Conservation (phyloP, 768 basidiomycete species). For the Crucibulum laeve region DNA sequence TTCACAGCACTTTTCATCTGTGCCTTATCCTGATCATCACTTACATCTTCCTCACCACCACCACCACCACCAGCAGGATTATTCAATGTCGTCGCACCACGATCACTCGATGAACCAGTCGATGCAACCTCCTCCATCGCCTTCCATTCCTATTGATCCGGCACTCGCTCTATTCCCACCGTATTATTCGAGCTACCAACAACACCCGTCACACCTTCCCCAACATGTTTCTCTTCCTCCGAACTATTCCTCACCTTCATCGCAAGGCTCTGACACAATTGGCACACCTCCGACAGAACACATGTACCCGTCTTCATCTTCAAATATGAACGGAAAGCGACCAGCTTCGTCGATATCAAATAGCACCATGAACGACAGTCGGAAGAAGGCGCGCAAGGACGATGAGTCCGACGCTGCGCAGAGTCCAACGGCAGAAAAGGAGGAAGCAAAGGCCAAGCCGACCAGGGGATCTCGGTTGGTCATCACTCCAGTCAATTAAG, state of each 20-base stretch:
- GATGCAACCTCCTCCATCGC: conserved; percentile 53
- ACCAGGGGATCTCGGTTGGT: conserved; percentile 81
- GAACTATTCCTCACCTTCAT: conserved; percentile 74
- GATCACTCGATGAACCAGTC: conserved; percentile 37
- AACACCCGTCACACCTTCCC: conserved; percentile 42
- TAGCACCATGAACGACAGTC: conserved; percentile 29
- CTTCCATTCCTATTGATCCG: conserved; percentile 67
- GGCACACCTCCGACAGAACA: conserved; percentile 70
- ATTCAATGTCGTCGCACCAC: conserved; percentile 32
- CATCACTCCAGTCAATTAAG: conserved; percentile 1
- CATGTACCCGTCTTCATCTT: conserved; percentile 44
- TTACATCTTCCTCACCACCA: conserved; percentile 16
- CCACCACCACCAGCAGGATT: conserved; percentile 24
- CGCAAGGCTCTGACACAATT: conserved; percentile 72
- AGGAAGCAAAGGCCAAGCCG: conserved; percentile 73
- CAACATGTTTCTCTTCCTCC: conserved; percentile 54
- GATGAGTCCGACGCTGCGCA: conserved; percentile 50
- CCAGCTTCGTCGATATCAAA: conserved; percentile 48
- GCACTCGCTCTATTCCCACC: conserved; percentile 61
- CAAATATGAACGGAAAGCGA: conserved; percentile 62
- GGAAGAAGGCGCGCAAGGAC: conserved; percentile 63
- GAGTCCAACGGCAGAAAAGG: conserved; percentile 55
- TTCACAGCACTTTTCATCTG: conserved; percentile 19
- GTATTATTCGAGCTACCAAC: conserved; percentile 59
- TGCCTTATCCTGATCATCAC: conserved; percentile 24